Evolutionary conservation across 2,329 filamentous ascomycete species (phyloP).

Genomic region (Colletotrichum sp.): DNA sequence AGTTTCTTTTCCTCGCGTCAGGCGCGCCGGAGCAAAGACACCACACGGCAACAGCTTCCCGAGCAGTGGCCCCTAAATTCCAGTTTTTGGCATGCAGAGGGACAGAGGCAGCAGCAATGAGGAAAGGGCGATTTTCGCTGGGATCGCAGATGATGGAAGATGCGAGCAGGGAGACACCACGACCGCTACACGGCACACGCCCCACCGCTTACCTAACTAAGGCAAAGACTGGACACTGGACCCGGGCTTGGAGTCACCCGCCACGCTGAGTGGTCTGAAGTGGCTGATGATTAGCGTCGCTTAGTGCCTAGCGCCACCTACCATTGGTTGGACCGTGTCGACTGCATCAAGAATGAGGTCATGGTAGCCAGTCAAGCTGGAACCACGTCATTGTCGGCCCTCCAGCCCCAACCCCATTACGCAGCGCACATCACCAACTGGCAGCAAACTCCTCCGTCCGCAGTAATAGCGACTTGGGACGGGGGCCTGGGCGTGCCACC

Average conservation of each 20-base stretch:
- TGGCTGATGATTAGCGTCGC: conserved; percentile 6
- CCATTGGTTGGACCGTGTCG: background rate
- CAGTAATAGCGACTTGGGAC: background rate
- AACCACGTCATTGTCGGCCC: conserved; percentile 17
- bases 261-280: background rate
- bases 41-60: background rate
- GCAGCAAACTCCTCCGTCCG: background rate
- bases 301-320: background rate
- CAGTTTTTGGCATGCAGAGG: background rate
- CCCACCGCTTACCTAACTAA: background rate
- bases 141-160: conserved; percentile 1
- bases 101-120: background rate
- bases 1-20: background rate
- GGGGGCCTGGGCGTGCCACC: background rate
- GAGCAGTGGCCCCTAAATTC: background rate
- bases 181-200: background rate
- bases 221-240: background rate
- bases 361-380: background rate
- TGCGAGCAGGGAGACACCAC: background rate
- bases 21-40: background rate
- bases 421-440: conserved; percentile 5
- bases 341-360: conserved; percentile 4
- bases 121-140: background rate
- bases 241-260: background rate
- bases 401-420: conserved; percentile 12